Conservation (phyloP, 495 filamentous ascomycete species). For the Trichoderma virens region DNA sequence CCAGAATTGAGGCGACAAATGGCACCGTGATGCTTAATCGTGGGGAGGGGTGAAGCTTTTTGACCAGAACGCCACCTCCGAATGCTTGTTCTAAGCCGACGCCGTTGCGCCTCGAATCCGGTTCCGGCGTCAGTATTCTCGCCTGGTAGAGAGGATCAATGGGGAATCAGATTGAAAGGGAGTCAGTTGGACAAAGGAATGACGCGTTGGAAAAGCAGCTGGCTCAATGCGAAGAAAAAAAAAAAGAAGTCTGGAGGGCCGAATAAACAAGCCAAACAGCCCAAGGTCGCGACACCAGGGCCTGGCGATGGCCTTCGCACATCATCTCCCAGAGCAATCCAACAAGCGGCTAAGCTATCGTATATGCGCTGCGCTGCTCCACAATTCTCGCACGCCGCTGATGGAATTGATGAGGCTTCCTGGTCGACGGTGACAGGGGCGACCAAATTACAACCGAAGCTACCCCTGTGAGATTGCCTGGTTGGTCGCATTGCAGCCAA, state of each 20-base stretch:
- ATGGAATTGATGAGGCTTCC: conserved; percentile 5
- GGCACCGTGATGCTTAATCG: neutral
- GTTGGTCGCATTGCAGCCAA: neutral
- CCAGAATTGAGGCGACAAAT: neutral
- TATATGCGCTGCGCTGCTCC: neutral
- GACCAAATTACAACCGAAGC: neutral
- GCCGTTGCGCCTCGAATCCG: neutral
- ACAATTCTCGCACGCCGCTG: conserved; percentile 1
- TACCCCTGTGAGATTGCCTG: conserved; percentile 5
- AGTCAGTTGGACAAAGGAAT: neutral
- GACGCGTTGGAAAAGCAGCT: neutral
- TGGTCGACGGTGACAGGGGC: neutral
- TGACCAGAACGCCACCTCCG: neutral
- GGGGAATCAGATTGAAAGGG: neutral
- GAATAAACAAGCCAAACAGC: neutral
- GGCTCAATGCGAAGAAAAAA: too few species aligned
- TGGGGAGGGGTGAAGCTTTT: conserved; percentile 1
- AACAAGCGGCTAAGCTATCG: neutral
- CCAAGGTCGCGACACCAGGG: neutral
- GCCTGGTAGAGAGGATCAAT: neutral
- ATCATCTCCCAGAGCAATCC: neutral
- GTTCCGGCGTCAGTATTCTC: neutral
- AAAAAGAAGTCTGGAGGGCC: too few species aligned
- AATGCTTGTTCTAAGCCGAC: neutral
- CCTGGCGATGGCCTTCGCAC: neutral